A percentile compares a stretch with the other conserved stretches of the same genome.
Conservation (phyloP, 2,329 filamentous ascomycete species). For the Aspergillus sp. region DNA sequence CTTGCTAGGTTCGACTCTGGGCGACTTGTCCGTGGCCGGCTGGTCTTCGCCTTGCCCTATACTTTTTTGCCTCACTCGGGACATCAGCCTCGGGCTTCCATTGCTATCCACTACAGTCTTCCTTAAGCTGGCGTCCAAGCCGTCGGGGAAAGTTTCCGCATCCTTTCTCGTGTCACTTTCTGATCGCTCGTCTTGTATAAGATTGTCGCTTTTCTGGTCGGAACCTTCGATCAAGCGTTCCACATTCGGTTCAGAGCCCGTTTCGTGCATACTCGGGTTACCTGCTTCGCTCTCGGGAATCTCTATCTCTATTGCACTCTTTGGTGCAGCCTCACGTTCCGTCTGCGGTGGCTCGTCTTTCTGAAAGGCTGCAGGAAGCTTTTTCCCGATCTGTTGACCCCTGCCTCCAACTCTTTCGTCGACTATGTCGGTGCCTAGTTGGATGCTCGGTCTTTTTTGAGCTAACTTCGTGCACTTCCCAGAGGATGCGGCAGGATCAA, state of each 20-base stretch:
- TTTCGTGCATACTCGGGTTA: background rate
- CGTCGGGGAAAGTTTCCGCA: background rate
- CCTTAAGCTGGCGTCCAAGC: conserved; percentile 6
- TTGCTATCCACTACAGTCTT: conserved; percentile 35
- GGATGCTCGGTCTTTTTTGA: background rate
- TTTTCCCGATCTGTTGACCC: conserved; percentile 23
- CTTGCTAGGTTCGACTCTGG: background rate
- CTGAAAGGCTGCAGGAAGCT: conserved; percentile 23
- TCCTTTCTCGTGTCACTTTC: background rate
- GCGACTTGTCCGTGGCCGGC: background rate
- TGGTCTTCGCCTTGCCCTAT: background rate
- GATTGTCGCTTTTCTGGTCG: background rate
- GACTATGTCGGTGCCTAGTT: background rate
- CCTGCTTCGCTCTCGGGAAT: background rate
- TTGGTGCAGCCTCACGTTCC: background rate
- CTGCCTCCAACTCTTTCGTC: conserved; percentile 13
- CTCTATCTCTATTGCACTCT: background rate
- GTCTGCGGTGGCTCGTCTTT: background rate
- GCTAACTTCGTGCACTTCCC: background rate
- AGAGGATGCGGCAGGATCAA: background rate
- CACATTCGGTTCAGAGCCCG: background rate
- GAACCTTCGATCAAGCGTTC: background rate
- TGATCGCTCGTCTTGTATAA: background rate
- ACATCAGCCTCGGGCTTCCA: conserved; percentile 34
- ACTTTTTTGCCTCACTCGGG: background rate